These are phyloP conservation scores for Tausonia pullulans DNA, from an alignment of 1,284 basidiomycete genomes.

Conservation along the genomic window DNA sequence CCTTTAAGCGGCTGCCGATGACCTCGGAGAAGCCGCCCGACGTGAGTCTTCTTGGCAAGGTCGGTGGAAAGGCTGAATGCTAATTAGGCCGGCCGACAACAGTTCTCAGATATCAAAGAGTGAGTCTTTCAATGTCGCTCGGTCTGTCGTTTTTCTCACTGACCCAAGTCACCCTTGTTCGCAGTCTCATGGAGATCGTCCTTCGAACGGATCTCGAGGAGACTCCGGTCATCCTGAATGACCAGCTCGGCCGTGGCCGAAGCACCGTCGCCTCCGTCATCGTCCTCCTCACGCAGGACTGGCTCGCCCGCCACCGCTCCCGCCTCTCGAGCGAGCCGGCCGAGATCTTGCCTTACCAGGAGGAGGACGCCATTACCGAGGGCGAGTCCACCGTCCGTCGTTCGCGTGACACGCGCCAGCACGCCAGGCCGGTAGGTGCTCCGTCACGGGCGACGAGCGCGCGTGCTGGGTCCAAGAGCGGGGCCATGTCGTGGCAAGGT, in stretches of 20 bases:
- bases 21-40: constrained; percentile 50
- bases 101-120: constrained; percentile 46
- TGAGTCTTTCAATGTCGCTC: constrained; percentile 11
- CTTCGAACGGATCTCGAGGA: constrained; percentile 57
- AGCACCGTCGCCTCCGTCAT: constrained; percentile 79
- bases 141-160: background rate
- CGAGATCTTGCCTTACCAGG: background rate
- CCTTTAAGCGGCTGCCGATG: constrained; percentile 79
- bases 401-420: constrained; percentile 10
- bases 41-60: constrained; percentile 24
- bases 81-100: constrained; percentile 1
- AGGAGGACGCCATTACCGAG: constrained; percentile 11
- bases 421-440: constrained; percentile 7
- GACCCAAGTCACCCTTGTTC: background rate
- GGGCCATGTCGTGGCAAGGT: constrained; percentile 40
- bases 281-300: constrained; percentile 72
- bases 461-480: constrained; percentile 13
- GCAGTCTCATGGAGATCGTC: constrained; percentile 64
- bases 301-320: constrained; percentile 47
- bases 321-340: background rate
- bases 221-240: constrained; percentile 86
- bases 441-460: constrained; percentile 5
- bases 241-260: constrained; percentile 82
- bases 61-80: too few relatives aligned
- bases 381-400: constrained; percentile 13